These are phyloP conservation scores for Phytophthora citricola DNA, from an alignment of 352 stramenopile genomes.

Conservation along the genomic window DNA sequence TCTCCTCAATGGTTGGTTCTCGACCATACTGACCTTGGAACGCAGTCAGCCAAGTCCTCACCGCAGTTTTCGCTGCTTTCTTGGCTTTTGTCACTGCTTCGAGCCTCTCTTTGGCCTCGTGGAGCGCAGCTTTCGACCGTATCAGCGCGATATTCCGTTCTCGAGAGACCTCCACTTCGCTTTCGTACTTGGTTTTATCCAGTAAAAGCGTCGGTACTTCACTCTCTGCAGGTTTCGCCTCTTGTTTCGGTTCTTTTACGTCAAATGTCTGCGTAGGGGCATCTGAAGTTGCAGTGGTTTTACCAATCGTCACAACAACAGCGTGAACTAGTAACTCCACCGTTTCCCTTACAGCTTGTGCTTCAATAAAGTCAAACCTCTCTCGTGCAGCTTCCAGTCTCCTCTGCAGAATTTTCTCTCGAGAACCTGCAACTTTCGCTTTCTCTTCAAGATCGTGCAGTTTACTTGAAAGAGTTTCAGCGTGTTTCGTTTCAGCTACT, in stretches of 20 bases:
- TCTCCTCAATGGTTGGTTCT: constrained; percentile 80
- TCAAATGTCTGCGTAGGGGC: constrained; percentile 18
- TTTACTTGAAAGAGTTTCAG: constrained; percentile 34
- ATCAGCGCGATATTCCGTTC: constrained; percentile 52
- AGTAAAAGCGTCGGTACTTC: constrained; percentile 12
- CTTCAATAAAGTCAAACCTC: constrained; percentile 47
- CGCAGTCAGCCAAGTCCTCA: constrained; percentile 71
- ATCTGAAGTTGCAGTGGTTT: constrained; percentile 11
- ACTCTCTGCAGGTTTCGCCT: neutral
- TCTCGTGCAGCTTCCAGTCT: constrained; percentile 34
- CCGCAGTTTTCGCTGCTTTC: constrained; percentile 55
- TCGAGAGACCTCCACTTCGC: constrained; percentile 47
- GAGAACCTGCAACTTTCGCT: constrained; percentile 27
- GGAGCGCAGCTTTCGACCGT: constrained; percentile 52
- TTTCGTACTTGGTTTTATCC: constrained; percentile 52
- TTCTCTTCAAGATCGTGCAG: constrained; percentile 44
- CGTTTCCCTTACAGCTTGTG: constrained; percentile 48
- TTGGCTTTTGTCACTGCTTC: constrained; percentile 49
- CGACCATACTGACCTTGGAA: constrained; percentile 59
- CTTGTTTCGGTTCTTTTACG: constrained; percentile 1
- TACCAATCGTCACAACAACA: constrained; percentile 44
- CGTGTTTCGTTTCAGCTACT: constrained; percentile 12
- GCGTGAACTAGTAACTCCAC: constrained; percentile 47
- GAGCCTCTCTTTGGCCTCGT: constrained; percentile 41
- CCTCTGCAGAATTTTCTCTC: constrained; percentile 43